Evolutionary conservation across 192 early-diverging fungal genomes (phyloP), one percentile per base, ranked within the genome.

Genomic region (Piromyces finnis): DNA sequence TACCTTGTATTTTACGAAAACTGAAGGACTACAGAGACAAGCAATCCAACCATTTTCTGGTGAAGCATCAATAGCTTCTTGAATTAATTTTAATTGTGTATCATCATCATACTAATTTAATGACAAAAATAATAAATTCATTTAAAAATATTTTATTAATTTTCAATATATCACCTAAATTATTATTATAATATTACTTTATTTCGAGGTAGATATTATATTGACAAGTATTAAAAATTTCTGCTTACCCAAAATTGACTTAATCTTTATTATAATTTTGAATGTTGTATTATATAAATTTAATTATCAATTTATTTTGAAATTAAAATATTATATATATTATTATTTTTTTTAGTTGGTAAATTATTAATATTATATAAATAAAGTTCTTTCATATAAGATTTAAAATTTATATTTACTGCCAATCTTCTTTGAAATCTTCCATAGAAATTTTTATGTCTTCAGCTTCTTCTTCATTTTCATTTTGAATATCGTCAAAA

Each of bases 391-490:
- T n/a, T n/a, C n/a, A n/a, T n/a, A n/a, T n/a, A n/a, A 29, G 77
- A 77, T 30, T 39, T 79, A 29, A 18, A 80, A 36, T 84, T 37
- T 36, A 37, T 77, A 39, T 35, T 26, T 91, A 82, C 84, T 95
- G 93, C 94, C 94, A 94, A 84, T 95, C 92, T 82, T 95, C 93
- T 30, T 87, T 87, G 85, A 94, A 95, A 59, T 84, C 85, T 26
- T 86, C 85, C 89, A 94, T 94, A 37, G 86, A 83, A 15, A 85
- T 26, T 35, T 83, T 77, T 35, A 85, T 80, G 30, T 85, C 41
- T 51, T 51, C 84, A 30, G 82, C 36, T 28, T 86, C 80, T 29
- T 83, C 29, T 5, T 51, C 77, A 30, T 80, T 83, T 30, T 81
- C 82, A 16, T 83, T 81, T 78, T 90, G 85, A 32, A 81, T 85